Evolutionary conservation across 2,329 filamentous ascomycete genomes (phyloP).

Genomic region (Curvularia eragrostidis): DNA sequence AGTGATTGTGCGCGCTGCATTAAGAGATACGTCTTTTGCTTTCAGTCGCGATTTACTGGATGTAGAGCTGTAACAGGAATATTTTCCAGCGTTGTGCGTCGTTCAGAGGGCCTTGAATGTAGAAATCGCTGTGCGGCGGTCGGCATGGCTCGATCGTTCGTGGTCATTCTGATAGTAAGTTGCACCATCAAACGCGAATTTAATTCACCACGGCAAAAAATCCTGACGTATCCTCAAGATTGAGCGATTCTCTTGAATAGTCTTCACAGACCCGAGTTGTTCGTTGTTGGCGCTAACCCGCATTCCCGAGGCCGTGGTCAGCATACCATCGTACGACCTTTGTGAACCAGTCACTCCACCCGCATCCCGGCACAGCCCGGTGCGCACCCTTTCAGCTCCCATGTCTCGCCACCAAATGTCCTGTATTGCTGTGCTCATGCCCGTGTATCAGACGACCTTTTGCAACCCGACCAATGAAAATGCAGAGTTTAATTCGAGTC

Average conservation of each 20-base stretch:
- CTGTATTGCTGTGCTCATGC: not conserved
- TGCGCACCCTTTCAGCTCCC: not conserved
- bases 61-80: no score
- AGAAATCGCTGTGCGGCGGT: not conserved
- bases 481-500: not conserved
- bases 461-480: not conserved
- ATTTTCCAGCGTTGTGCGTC: not conserved
- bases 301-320: slow-evolving; percentile 2
- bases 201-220: not conserved
- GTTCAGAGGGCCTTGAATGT: not conserved
- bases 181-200: not conserved
- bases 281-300: not conserved
- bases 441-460: slow-evolving; percentile 1
- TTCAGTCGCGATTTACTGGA: not conserved
- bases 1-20: not conserved
- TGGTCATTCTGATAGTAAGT: not conserved
- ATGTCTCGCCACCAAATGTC: slow-evolving; percentile 11
- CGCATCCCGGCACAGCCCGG: slow-evolving; percentile 9
- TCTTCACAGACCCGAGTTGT: not conserved
- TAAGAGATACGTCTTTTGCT: not conserved
- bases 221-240: not conserved
- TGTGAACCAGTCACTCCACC: slow-evolving; percentile 11
- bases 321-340: slow-evolving; percentile 13
- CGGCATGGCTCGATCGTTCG: not conserved
- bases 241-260: not conserved